phyloP scores from a whole-genome alignment of 148 eudicot genomes.

The Amaranthus palmeri region DNA sequence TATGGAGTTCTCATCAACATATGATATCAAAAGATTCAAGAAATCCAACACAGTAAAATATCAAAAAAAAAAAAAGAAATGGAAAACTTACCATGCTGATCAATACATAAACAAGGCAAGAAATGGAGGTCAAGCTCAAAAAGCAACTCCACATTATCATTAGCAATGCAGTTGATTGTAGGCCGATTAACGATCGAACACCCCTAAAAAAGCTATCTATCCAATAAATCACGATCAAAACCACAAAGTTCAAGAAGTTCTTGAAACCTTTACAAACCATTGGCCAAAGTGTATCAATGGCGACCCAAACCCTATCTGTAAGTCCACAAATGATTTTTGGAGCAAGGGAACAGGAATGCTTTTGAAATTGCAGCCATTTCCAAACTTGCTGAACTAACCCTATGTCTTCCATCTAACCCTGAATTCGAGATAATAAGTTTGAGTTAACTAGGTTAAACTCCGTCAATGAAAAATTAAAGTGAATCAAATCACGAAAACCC shows the following conservation, averaged over 20 bases:
- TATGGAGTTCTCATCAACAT: neutral
- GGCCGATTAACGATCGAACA: constrained; percentile 41
- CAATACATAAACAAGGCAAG: constrained; percentile 79
- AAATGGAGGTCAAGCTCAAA: constrained; percentile 88
- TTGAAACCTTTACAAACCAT: constrained; percentile 64
- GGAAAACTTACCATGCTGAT: constrained; percentile 60
- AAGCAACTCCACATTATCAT: constrained; percentile 97
- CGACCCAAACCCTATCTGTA: constrained; percentile 54
- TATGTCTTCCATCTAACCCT: constrained; percentile 66
- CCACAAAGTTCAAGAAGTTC: constrained; percentile 40
- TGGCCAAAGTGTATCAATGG: constrained; percentile 74
- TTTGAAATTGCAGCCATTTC: constrained; percentile 80
- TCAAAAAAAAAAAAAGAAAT: neutral
- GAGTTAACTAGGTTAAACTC: constrained; percentile 16
- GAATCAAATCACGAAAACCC: constrained; percentile 4
- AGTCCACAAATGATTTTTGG: constrained; percentile 35
- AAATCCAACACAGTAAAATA: neutral
- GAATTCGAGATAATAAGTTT: constrained; percentile 1
- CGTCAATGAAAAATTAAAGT: constrained; percentile 12
- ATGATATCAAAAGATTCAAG: neutral
- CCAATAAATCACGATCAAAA: constrained; percentile 54
- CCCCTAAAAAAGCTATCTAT: constrained; percentile 56
- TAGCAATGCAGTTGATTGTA: constrained; percentile 79
- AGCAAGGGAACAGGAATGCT: constrained; percentile 46
- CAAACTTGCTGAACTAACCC: constrained; percentile 78